Evolutionary conservation across 345 rosid species (phyloP).

Genomic region (Hibiscus trionum): DNA sequence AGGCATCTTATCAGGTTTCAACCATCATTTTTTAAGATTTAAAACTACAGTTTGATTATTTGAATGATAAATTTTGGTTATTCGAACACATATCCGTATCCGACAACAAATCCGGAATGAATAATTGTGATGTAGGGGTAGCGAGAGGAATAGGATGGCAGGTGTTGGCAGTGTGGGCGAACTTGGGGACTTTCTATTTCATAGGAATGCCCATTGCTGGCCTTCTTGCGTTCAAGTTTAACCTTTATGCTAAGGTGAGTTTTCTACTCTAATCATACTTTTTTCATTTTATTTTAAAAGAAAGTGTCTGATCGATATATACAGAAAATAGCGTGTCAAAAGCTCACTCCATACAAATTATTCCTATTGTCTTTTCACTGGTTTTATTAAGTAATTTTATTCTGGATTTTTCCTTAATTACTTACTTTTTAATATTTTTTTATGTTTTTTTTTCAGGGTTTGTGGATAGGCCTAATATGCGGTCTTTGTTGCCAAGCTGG

Average conservation of each 20-base stretch:
- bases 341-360: too few relatives aligned
- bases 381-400: too few relatives aligned
- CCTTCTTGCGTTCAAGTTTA: conserved; percentile 48
- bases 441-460: conserved; percentile 31
- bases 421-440: too few relatives aligned
- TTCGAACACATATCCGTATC: too few relatives aligned
- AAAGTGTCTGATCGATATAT: too few relatives aligned
- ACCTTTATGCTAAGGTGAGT: conserved; percentile 42
- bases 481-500: conserved; percentile 41
- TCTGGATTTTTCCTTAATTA: too few relatives aligned
- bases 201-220: conserved; percentile 52
- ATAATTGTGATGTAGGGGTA: conserved; percentile 33
- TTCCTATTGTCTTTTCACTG: too few relatives aligned
- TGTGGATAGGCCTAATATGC: conserved; percentile 71
- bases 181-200: conserved; percentile 39
- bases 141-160: conserved; percentile 84
- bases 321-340: too few relatives aligned
- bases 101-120: background rate
- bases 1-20: conserved; percentile 61
- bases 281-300: too few relatives aligned
- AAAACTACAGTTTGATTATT: too few relatives aligned
- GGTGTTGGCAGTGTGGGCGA: conserved; percentile 41
- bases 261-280: too few relatives aligned
- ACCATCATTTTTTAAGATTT: background rate
- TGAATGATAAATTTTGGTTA: too few relatives aligned